These are phyloP conservation scores for Chaetomiaceae sp. DNA, from an alignment of 2,329 filamentous ascomycete genomes.

Conservation along the genomic window DNA sequence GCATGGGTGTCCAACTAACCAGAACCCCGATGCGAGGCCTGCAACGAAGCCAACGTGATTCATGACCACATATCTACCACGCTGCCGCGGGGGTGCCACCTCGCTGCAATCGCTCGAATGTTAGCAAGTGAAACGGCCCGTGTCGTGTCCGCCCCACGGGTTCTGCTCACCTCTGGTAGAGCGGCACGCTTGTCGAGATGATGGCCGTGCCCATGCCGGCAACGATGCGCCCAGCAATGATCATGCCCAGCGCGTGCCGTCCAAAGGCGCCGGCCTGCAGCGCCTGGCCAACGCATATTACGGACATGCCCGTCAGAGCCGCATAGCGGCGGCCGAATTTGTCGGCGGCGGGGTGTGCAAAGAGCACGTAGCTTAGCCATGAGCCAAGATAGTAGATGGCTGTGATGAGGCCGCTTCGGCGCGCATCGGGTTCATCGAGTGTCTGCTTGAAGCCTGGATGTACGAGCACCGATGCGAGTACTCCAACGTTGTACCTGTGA, in stretches of 20 bases:
- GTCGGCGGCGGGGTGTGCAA: conserved; percentile 50
- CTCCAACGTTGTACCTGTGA: conserved; percentile 53
- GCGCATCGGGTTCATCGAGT: conserved; percentile 42
- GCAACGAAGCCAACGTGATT: conserved; percentile 56
- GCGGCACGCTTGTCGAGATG: conserved; percentile 52
- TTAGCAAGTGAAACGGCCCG: neutral
- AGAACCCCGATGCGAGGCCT: conserved; percentile 51
- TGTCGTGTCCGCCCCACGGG: neutral
- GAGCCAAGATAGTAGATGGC: conserved; percentile 56
- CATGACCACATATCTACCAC: conserved; percentile 54
- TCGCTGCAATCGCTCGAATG: conserved; percentile 38
- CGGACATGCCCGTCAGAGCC: conserved; percentile 43
- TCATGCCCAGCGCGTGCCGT: conserved; percentile 40
- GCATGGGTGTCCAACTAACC: conserved; percentile 35
- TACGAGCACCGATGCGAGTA: conserved; percentile 53
- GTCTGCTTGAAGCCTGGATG: conserved; percentile 50
- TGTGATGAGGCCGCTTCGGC: conserved; percentile 49
- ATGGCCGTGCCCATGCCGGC: conserved; percentile 51
- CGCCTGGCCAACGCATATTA: conserved; percentile 46
- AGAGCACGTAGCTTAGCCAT: conserved; percentile 50
- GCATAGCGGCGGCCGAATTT: conserved; percentile 48
- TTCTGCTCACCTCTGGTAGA: conserved; percentile 49
- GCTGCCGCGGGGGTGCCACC: conserved; percentile 48
- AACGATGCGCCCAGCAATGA: conserved; percentile 49
- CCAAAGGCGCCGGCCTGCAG: conserved; percentile 44